Evolutionary conservation across 257 asterid species (phyloP).

Genomic region (Solanum bulbocastanum): DNA sequence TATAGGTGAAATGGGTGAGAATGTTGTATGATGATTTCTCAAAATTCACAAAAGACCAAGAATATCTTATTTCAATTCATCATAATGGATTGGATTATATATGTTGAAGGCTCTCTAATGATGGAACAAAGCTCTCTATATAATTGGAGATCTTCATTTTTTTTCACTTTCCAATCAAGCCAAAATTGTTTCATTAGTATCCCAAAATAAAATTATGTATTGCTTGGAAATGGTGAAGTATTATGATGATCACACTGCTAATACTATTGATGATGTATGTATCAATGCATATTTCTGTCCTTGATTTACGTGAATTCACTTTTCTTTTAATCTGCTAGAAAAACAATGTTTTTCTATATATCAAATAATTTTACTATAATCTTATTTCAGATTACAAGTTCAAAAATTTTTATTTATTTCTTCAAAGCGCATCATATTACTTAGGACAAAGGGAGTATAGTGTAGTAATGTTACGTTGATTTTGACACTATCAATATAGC

Average conservation of each 20-base stretch:
- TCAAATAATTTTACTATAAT: no score
- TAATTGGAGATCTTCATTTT: conserved; percentile 32
- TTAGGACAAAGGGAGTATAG: not conserved
- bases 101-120: conserved; percentile 37
- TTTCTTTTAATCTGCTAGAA: accelerated
- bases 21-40: conserved; percentile 32
- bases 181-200: conserved; percentile 15
- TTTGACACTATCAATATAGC: not conserved
- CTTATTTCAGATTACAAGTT: not conserved
- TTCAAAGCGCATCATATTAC: not conserved
- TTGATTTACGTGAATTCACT: not conserved
- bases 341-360: no score
- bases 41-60: conserved; percentile 39
- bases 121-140: conserved; percentile 10
- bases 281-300: not conserved
- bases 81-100: conserved; percentile 13
- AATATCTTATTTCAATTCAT: conserved; percentile 21
- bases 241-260: conserved; percentile 9
- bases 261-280: conserved; percentile 26
- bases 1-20: conserved; percentile 46
- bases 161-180: conserved; percentile 22
- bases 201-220: conserved; percentile 27
- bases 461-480: not conserved
- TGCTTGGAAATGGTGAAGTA: conserved; percentile 44
- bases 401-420: no score